These are phyloP conservation scores for Mortierella sp. DNA, from an alignment of 371 early-diverging fungal species.

Conservation along the genomic window DNA sequence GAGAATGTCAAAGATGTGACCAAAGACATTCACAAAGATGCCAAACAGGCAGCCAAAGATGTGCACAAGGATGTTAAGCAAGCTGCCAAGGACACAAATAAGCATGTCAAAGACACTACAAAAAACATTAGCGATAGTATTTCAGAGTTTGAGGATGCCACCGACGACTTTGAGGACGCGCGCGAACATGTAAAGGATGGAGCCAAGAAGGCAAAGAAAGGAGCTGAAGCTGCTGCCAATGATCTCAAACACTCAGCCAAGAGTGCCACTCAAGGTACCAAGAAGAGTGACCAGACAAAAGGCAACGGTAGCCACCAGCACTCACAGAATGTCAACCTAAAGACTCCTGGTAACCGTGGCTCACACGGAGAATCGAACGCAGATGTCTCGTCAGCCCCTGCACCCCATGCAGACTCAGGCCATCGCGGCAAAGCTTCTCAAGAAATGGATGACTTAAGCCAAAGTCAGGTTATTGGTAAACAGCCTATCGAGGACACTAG, in stretches of 20 bases:
- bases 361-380: conserved; percentile 18
- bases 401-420: conserved; percentile 40
- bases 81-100: conserved; percentile 6
- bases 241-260: conserved; percentile 18
- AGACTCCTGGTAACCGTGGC: conserved; percentile 28
- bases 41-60: conserved; percentile 13
- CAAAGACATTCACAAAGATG: neutral
- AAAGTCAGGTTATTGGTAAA: conserved; percentile 30
- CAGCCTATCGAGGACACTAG: neutral
- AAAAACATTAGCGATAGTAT: conserved; percentile 8
- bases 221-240: conserved; percentile 16
- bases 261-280: conserved; percentile 1
- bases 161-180: conserved; percentile 38
- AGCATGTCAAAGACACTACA: neutral
- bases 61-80: conserved; percentile 8
- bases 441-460: conserved; percentile 14
- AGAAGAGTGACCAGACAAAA: neutral
- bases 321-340: conserved; percentile 21
- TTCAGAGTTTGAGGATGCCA: conserved; percentile 24
- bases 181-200: conserved; percentile 25
- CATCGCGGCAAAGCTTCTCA: conserved; percentile 20
- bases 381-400: conserved; percentile 8
- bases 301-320: conserved; percentile 6
- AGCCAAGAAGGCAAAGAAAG: conserved; percentile 29
- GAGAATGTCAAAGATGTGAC: conserved; percentile 7